These are phyloP conservation scores for Penicillium sclerotigenum DNA, from an alignment of 2,329 filamentous ascomycete species.

Conservation along the genomic window DNA sequence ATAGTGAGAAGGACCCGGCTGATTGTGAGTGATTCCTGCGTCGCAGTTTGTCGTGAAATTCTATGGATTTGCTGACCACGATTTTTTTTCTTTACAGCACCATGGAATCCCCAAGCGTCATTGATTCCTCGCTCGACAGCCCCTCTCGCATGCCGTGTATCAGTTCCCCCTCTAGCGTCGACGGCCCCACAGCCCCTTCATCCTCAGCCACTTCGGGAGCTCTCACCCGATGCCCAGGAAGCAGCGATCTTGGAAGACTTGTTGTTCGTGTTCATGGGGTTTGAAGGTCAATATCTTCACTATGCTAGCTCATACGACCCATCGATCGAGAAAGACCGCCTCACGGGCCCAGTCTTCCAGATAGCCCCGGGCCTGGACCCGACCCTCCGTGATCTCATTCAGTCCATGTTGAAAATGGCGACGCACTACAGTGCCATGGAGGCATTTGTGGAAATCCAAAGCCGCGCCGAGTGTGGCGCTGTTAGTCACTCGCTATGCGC, in stretches of 20 bases:
- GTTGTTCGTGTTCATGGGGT: constrained; percentile 95
- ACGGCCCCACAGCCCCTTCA: constrained; percentile 67
- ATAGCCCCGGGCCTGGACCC: constrained; percentile 83
- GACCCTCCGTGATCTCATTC: constrained; percentile 80
- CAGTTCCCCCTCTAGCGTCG: constrained; percentile 59
- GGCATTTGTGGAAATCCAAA: constrained; percentile 91
- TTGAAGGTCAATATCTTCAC: constrained; percentile 94
- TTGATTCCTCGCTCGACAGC: constrained; percentile 67
- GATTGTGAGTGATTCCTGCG: constrained; percentile 28
- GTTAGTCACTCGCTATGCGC: constrained; percentile 96
- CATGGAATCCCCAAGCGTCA: constrained; percentile 78
- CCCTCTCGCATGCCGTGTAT: constrained; percentile 69
- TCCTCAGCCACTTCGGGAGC: constrained; percentile 63
- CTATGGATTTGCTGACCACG: constrained; percentile 17
- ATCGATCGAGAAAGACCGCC: constrained; percentile 76
- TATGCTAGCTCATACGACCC: constrained; percentile 82
- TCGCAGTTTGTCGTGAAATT: neutral
- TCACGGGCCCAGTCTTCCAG: constrained; percentile 77
- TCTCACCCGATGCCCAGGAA: constrained; percentile 81
- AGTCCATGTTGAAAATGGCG: constrained; percentile 88
- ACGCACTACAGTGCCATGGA: constrained; percentile 90
- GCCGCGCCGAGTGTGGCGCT: constrained; percentile 84
- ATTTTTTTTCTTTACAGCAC: constrained; percentile 27
- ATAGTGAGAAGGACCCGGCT: constrained; percentile 33
- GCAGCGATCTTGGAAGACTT: constrained; percentile 83